A percentile compares a stretch with the other conserved stretches of the same genome.
Evolutionary conservation across 148 eudicot species (phyloP).

Genomic region (Diospyros kaki): DNA sequence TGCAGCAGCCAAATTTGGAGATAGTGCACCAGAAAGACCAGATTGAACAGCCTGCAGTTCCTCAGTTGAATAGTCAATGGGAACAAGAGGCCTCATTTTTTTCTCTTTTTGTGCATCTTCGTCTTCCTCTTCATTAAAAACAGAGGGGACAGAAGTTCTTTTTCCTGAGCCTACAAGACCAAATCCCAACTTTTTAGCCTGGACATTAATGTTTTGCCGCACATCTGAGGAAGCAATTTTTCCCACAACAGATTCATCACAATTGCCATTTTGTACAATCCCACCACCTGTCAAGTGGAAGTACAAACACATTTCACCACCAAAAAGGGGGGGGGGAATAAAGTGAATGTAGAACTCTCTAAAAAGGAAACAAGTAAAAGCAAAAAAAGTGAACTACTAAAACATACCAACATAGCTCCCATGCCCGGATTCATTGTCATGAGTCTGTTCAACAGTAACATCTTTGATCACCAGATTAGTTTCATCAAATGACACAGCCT

Average conservation of each 20-base stretch:
- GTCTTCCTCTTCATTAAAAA: constrained; percentile 86
- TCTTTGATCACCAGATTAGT: constrained; percentile 33
- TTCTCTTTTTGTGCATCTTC: constrained; percentile 89
- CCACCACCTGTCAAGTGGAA: constrained; percentile 38
- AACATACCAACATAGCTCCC: constrained; percentile 36
- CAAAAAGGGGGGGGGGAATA: not conserved
- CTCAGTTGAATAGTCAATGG: constrained; percentile 90
- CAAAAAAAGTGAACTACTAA: not conserved
- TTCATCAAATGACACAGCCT: constrained; percentile 29
- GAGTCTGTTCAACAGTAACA: constrained; percentile 35
- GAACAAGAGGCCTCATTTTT: constrained; percentile 96
- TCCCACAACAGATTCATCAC: constrained; percentile 40
- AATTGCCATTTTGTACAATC: constrained; percentile 51
- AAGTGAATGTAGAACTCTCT: not conserved
- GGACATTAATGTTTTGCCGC: constrained; percentile 39
- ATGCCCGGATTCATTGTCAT: constrained; percentile 30
- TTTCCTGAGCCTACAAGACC: constrained; percentile 90
- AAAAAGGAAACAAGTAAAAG: not conserved
- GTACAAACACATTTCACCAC: not conserved
- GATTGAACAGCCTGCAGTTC: constrained; percentile 65
- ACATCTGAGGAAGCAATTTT: constrained; percentile 38
- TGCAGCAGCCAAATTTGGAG: constrained; percentile 49
- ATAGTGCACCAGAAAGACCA: constrained; percentile 37
- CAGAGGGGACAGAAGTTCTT: constrained; percentile 79
- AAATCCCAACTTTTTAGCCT: constrained; percentile 72